Evolutionary conservation across 495 filamentous ascomycete species (phyloP), one percentile per base, ranked within the genome.

Genomic region (Chaetomium tenue): DNA sequence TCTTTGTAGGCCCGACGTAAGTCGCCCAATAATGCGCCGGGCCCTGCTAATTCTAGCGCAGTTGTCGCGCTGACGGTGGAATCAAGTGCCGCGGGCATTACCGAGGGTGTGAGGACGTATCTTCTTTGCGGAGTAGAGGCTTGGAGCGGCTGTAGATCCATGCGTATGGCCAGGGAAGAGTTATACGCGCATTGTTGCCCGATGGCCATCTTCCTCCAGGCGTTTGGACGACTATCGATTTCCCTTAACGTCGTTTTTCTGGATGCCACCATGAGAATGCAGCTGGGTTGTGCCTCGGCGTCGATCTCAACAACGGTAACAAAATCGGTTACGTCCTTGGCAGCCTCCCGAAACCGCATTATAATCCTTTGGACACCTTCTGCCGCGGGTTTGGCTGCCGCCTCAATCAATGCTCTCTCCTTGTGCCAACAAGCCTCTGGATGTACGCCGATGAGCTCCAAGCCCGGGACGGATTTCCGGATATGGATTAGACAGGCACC

Each of bases 401-500:
- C 33, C n/a, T 64, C 62, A 5, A 64, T 64, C 54, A 64, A 13
- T 5, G 62, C 54, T 39, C 55, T 40, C 12, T 64, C 62, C 33
- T 58, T 59, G 47, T 59, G 62, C 62, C 62, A 64, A 7, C n/a
- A 58, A 2, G 11, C 8, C 2, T 0, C 6, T 3, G 61, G 61
- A 12, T 51, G 20, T 5, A 63, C 61, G 13, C 1, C 30, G 13
- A 58, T 39, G 0, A 63, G 15, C 28, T 63, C 26, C 22, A 63
- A 23, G 33, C 6, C 20, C 12, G 54, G 42, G 6, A 51, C 44
- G 20, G 61, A 48, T 1, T 63, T 63, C 7, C 44, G 61, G 4
- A 58, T 63, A 23, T 63, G 61, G 37, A 63, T 51, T 54, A 54
- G 58, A 25, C 42, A 58, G 16, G 53, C 1, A 3, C 15, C 33